Percentiles rank a stretch among this genome's conserved stretches.
These are phyloP conservation scores for Pythium aphanidermatum DNA, from an alignment of 352 stramenopile species.

Conservation along the genomic window DNA sequence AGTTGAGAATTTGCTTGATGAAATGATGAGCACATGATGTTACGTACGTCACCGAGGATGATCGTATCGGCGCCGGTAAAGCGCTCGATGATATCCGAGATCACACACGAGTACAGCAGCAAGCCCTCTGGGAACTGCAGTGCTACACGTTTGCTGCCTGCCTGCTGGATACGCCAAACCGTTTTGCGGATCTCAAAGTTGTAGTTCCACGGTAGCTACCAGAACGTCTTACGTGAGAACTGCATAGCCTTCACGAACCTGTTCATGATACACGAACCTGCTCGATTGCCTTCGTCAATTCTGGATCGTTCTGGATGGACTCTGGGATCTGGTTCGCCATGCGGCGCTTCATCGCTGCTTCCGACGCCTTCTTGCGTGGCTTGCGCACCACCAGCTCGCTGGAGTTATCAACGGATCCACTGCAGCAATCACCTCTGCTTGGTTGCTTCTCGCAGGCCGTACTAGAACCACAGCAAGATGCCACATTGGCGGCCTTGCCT, in stretches of 20 bases:
- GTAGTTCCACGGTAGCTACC: constrained; percentile 95
- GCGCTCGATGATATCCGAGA: constrained; percentile 97
- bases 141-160: constrained; percentile 88
- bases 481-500: too few relatives aligned
- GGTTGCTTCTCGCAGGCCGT: neutral
- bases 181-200: constrained; percentile 99
- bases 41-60: constrained; percentile 96
- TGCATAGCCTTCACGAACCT: neutral
- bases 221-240: neutral
- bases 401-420: neutral
- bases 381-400: constrained; percentile 32
- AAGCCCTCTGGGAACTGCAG: constrained; percentile 99
- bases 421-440: constrained; percentile 13
- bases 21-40: too few relatives aligned
- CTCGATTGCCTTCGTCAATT: constrained; percentile 90
- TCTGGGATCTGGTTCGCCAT: constrained; percentile 89
- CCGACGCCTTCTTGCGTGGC: constrained; percentile 48
- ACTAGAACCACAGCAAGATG: too few relatives aligned
- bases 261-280: constrained; percentile 24
- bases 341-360: constrained; percentile 47
- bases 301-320: constrained; percentile 83
- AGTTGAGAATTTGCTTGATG: neutral
- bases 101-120: constrained; percentile 96
- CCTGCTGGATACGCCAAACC: constrained; percentile 92
- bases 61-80: constrained; percentile 91